Percentiles rank a stretch among this genome's conserved stretches.
Conservation (phyloP, 371 early-diverging fungal genomes). For the Haplosporangium sp. region DNA sequence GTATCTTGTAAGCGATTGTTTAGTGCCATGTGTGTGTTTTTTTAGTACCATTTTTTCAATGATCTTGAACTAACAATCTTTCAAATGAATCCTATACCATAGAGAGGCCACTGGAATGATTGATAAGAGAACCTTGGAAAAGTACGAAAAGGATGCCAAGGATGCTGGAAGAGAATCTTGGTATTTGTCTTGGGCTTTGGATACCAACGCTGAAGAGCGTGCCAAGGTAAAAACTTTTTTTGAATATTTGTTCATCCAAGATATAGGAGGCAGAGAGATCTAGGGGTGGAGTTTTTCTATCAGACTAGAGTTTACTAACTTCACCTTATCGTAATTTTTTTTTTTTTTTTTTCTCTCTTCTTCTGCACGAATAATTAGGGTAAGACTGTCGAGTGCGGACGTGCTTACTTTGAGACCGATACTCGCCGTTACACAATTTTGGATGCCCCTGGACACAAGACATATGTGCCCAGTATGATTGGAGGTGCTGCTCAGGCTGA, state of each 20-base stretch:
- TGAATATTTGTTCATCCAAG: background rate
- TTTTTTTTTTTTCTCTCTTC: constrained; percentile 12
- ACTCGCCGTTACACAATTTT: constrained; percentile 95
- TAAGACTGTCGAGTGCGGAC: constrained; percentile 97
- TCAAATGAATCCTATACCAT: background rate
- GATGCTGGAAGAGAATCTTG: constrained; percentile 97
- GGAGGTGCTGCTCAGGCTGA: constrained; percentile 98
- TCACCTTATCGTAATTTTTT: background rate
- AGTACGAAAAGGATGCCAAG: constrained; percentile 97
- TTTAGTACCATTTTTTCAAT: background rate
- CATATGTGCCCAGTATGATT: constrained; percentile 99
- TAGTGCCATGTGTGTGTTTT: background rate
- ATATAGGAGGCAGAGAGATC: no score
- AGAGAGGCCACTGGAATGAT: constrained; percentile 92
- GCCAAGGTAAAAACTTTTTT: constrained; percentile 73
- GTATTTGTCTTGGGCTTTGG: constrained; percentile 98
- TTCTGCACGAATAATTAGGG: constrained; percentile 65
- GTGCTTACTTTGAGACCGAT: constrained; percentile 97
- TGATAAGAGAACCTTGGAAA: constrained; percentile 99
- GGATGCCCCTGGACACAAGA: constrained; percentile 99
- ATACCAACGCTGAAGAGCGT: constrained; percentile 96
- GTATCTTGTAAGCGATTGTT: constrained; percentile 79
- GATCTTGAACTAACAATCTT: background rate
- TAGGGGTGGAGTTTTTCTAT: background rate
- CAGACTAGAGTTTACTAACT: background rate